Percentiles rank a stretch among this genome's conserved stretches.
phyloP scores from a whole-genome alignment of 768 basidiomycete species.

The Ephemerocybe angulata region DNA sequence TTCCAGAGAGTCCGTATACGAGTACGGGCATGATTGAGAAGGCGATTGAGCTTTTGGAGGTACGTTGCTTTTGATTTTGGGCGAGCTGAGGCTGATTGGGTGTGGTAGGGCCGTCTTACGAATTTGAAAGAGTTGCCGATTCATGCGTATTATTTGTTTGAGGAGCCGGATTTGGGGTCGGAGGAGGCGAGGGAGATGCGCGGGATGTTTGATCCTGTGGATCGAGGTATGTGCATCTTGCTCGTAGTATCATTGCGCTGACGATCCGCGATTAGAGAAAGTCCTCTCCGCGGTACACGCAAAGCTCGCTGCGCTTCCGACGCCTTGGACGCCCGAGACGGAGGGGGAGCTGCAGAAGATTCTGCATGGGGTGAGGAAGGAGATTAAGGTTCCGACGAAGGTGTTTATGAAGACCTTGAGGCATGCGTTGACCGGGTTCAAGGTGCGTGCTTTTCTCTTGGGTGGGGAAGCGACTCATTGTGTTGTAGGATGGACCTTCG shows the following conservation, averaged over 20 bases:
- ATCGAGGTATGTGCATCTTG: conserved; percentile 40
- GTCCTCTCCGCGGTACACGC: conserved; percentile 25
- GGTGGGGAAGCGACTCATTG: background rate
- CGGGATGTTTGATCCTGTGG: conserved; percentile 33
- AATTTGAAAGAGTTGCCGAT: conserved; percentile 69
- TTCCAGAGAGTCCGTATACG: conserved; percentile 54
- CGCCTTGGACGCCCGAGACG: conserved; percentile 29
- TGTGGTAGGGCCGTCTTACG: conserved; percentile 56
- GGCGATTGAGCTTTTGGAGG: conserved; percentile 62
- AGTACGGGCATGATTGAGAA: conserved; percentile 56
- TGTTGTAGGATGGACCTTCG: conserved; percentile 44
- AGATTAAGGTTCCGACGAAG: conserved; percentile 39
- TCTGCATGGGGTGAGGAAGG: conserved; percentile 43
- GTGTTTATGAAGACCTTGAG: conserved; percentile 70
- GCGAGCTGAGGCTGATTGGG: background rate
- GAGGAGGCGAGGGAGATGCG: conserved; percentile 55
- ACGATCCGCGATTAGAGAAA: conserved; percentile 5
- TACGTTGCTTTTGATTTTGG: conserved; percentile 18
- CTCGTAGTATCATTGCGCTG: background rate
- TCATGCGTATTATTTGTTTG: conserved; percentile 76
- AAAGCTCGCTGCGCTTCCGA: conserved; percentile 28
- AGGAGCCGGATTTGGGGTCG: conserved; percentile 56
- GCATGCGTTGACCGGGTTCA: conserved; percentile 77
- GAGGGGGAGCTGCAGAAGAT: conserved; percentile 20
- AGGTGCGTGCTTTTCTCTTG: conserved; percentile 45